Conservation (phyloP, 2,329 filamentous ascomycete species). For the Ophiostoma pallidulum region DNA sequence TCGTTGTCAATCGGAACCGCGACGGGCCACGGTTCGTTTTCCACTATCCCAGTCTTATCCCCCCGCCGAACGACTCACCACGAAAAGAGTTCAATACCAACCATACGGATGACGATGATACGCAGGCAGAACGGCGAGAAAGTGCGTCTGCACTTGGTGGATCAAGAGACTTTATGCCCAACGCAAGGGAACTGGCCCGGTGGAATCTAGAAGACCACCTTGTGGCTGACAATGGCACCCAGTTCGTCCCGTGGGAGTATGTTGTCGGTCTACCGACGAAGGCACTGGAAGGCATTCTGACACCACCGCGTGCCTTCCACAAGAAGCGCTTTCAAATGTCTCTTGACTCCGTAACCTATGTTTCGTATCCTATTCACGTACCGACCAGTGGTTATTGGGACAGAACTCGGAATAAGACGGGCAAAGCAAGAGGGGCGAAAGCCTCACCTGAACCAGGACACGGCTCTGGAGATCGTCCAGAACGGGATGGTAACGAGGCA, state of each 20-base stretch:
- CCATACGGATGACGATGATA: slow-evolving; percentile 42
- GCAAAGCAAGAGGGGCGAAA: slow-evolving; percentile 20
- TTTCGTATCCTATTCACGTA: slow-evolving; percentile 77
- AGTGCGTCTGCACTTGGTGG: slow-evolving; percentile 22
- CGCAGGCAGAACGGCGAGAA: slow-evolving; percentile 38
- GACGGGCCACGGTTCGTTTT: slow-evolving; percentile 77
- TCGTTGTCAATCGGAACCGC: slow-evolving; percentile 64
- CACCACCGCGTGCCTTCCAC: slow-evolving; percentile 65
- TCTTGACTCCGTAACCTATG: slow-evolving; percentile 67
- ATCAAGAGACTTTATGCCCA: slow-evolving; percentile 24
- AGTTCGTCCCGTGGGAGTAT: slow-evolving; percentile 59
- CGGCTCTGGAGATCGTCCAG: slow-evolving; percentile 20
- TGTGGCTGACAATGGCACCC: slow-evolving; percentile 45
- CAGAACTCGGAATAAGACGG: slow-evolving; percentile 45
- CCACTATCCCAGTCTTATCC: slow-evolving; percentile 66
- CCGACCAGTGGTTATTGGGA: slow-evolving; percentile 69
- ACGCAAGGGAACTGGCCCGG: slow-evolving; percentile 31
- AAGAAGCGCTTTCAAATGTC: slow-evolving; percentile 76
- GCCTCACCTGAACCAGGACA: slow-evolving; percentile 7
- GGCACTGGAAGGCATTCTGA: slow-evolving; percentile 70
- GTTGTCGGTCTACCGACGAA: slow-evolving; percentile 66
- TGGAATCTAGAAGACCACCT: slow-evolving; percentile 47
- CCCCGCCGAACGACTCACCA: slow-evolving; percentile 27
- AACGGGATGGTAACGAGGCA: slow-evolving; percentile 17
- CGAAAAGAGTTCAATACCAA: slow-evolving; percentile 23